These are phyloP conservation scores for Solanum clarkiae DNA, from an alignment of 257 asterid genomes.

Conservation along the genomic window DNA sequence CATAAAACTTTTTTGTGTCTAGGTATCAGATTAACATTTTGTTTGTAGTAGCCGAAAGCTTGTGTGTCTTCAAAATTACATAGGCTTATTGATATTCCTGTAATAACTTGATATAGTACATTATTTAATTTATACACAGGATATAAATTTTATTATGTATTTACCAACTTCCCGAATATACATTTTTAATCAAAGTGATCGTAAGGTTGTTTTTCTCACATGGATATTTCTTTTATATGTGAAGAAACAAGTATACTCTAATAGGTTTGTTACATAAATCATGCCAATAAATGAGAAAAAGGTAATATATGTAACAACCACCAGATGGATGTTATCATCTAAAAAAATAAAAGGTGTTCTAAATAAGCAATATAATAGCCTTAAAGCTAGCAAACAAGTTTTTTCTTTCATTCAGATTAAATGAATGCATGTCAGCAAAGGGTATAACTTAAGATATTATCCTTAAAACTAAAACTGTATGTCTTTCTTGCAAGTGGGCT, in stretches of 20 bases:
- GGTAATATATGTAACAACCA: not conserved
- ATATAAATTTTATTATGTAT: not conserved
- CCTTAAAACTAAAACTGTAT: constrained; percentile 21
- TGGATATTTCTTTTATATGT: not conserved
- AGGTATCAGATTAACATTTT: too few species aligned
- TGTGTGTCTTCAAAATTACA: not conserved
- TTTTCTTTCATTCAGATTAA: not conserved
- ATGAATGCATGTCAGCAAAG: not conserved
- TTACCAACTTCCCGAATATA: not conserved
- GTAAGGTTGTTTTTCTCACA: not conserved
- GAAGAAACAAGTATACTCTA: not conserved
- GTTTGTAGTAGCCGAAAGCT: too few species aligned
- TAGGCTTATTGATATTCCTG: not conserved
- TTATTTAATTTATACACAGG: too few species aligned
- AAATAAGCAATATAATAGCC: constrained; percentile 21
- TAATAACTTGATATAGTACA: too few species aligned
- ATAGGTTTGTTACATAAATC: not conserved
- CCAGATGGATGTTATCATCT: not conserved
- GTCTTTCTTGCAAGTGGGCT: constrained; percentile 8
- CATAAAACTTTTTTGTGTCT: too few species aligned
- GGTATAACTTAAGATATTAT: constrained; percentile 24
- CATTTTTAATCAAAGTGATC: not conserved
- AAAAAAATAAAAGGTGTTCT: not conserved
- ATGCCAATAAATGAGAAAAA: not conserved
- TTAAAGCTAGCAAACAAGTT: constrained; percentile 19